A percentile compares a stretch with the other conserved stretches of the same genome.
These are phyloP conservation scores for Heliosperma pusillum DNA, from an alignment of 148 eudicot species.

Conservation along the genomic window DNA sequence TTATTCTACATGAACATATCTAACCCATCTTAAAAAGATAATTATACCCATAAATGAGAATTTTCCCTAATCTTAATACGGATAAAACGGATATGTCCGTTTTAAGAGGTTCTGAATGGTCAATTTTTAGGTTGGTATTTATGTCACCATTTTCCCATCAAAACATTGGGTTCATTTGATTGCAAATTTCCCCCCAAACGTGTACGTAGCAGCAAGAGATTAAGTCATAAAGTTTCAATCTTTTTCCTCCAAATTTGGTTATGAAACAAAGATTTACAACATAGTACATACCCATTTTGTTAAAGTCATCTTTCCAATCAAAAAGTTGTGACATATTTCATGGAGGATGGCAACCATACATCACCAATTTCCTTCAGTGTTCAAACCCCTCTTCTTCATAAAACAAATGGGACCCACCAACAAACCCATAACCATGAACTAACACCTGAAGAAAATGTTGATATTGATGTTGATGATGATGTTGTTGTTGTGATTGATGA, in stretches of 20 bases:
- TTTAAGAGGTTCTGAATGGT: no score
- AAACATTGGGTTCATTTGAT: slow-evolving; percentile 11
- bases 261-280: background rate
- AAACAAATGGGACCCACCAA: slow-evolving; percentile 29
- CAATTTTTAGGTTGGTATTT: background rate
- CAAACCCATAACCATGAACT: background rate
- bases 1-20: no score
- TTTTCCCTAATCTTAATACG: no score
- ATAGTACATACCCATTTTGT: background rate
- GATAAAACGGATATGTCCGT: no score
- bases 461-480: slow-evolving; percentile 5
- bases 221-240: slow-evolving; percentile 8
- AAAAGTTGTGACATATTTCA: no score
- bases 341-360: background rate
- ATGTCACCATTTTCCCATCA: background rate
- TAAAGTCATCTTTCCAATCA: background rate
- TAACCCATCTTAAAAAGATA: no score
- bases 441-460: background rate
- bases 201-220: background rate
- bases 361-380: background rate
- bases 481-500: slow-evolving; percentile 8
- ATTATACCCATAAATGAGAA: no score
- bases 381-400: slow-evolving; percentile 40
- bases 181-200: slow-evolving; percentile 15
- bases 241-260: slow-evolving; percentile 8